Base-by-base conservation (phyloP, 345 rosid species). In the Populus davidiana region DNA sequence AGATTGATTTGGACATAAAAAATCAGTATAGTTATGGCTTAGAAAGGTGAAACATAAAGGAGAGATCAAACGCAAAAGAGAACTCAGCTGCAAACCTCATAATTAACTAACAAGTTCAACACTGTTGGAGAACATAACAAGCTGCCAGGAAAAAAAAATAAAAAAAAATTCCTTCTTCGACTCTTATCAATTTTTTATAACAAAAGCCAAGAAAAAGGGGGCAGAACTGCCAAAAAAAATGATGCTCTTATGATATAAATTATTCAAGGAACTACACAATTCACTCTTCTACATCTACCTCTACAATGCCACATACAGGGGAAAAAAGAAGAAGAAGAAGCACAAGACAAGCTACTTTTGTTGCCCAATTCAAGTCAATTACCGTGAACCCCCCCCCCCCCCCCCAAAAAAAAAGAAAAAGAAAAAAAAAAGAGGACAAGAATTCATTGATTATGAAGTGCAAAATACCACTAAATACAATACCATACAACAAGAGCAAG, bases 401-500 rank as follows among this genome's bases (percentile, higher is more conserved):
- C 56, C n/a, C 44, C 36, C 14, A 21, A 67, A 80, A 75, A 20
- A 44, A 62, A 23, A 36, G 47, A 27, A 27, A 27, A 27, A 27
- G 13, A 64, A 52, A 61, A 31, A 31, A 0, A 31, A 31, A 31
- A 31, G 9, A 41, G 44, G 13, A 41, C 10, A 41, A 78, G 74
- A 67, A 82, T 67, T 36, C 50, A 68, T 56, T 72, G 78, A 75
- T 67, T 79, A 70, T 67, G 14, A 70, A 64, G 39, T 20, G 71
- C 33, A 61, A 77, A 74, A 12, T 83, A 88, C 83, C 70, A 84
- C 36, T 83, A 87, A 50, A 85, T 84, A 89, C 85, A 91, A 80
- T 80, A 84, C 90, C 89, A 89, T 88, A 91, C 94, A 91, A 81
- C 49, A 83, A 89, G 91, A 93, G 80, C 52, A 83, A 47, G 81